Percentiles rank a stretch among this genome's conserved stretches.
phyloP scores from a whole-genome alignment of 192 early-diverging fungal species.

The Coemansia sp. region DNA sequence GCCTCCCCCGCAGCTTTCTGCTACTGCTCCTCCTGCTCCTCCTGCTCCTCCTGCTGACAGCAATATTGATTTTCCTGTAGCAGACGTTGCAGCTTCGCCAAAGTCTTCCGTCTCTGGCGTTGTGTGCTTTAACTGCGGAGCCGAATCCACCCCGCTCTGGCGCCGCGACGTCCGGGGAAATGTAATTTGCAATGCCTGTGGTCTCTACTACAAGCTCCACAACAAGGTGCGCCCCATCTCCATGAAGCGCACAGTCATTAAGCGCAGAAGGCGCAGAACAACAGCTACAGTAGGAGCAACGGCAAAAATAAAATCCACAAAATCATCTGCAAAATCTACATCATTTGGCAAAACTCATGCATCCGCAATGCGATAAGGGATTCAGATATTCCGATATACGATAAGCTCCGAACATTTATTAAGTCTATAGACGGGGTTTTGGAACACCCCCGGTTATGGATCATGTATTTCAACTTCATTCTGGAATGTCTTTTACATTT shows the following conservation, averaged over 20 bases:
- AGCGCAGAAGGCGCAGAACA: slow-evolving; percentile 64
- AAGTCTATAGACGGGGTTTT: too few species aligned
- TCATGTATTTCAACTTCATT: too few species aligned
- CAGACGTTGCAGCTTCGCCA: background rate
- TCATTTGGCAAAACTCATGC: too few species aligned
- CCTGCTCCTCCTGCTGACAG: background rate
- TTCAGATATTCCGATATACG: too few species aligned
- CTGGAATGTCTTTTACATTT: too few species aligned
- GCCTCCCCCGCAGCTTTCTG: background rate
- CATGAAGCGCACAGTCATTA: slow-evolving; percentile 69
- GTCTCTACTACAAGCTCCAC: slow-evolving; percentile 86
- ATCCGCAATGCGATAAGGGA: too few species aligned
- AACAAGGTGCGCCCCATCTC: slow-evolving; percentile 70
- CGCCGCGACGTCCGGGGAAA: slow-evolving; percentile 68
- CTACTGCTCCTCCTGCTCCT: background rate
- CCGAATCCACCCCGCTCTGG: slow-evolving; percentile 72
- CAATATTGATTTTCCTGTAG: background rate
- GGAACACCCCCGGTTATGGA: too few species aligned
- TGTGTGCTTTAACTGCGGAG: slow-evolving; percentile 71
- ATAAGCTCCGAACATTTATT: too few species aligned
- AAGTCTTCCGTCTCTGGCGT: background rate
- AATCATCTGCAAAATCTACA: too few species aligned
- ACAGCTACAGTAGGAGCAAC: background rate
- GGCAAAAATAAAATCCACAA: too few species aligned
- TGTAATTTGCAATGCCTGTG: slow-evolving; percentile 89